A percentile compares a stretch with the other conserved stretches of the same genome.
Conservation (phyloP, 169 alveolate genomes). For the Plasmodium billcollinsi region DNA sequence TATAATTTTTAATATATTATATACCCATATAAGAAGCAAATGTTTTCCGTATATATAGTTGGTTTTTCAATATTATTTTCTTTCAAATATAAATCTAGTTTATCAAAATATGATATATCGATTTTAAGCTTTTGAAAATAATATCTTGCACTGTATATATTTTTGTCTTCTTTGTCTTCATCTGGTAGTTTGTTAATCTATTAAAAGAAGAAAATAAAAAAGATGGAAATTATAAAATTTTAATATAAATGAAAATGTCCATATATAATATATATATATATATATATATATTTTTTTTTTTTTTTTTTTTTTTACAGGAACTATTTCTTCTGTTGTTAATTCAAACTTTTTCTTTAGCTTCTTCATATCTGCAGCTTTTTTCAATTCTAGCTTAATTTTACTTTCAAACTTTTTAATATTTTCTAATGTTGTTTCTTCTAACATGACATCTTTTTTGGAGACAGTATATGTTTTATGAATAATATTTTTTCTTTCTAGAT, state of each 20-base stretch:
- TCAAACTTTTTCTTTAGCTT: slow-evolving; percentile 82
- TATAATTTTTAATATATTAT: too few species aligned
- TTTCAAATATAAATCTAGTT: slow-evolving; percentile 49
- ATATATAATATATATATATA: neutral
- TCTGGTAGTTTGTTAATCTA: slow-evolving; percentile 66
- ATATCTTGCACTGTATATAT: slow-evolving; percentile 62
- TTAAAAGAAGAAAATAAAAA: neutral
- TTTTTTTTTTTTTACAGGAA: slow-evolving; percentile 74
- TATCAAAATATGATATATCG: slow-evolving; percentile 69
- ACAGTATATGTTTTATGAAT: slow-evolving; percentile 82
- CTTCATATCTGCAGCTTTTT: slow-evolving; percentile 81
- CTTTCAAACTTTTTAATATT: slow-evolving; percentile 83
- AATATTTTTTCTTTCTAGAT: slow-evolving; percentile 86
- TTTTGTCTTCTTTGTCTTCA: slow-evolving; percentile 67
- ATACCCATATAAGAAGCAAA: slow-evolving; percentile 75
- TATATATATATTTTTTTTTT: neutral
- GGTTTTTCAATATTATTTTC: slow-evolving; percentile 67
- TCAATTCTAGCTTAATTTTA: slow-evolving; percentile 80
- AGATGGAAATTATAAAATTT: neutral
- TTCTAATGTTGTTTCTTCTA: slow-evolving; percentile 80
- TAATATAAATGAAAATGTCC: neutral
- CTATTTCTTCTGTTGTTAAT: slow-evolving; percentile 79
- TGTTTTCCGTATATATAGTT: slow-evolving; percentile 61
- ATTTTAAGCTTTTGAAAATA: slow-evolving; percentile 74
- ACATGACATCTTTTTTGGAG: slow-evolving; percentile 79